Evolutionary conservation across 1,284 basidiomycete genomes (phyloP).

Genomic region (Agroathelia rolfsii): DNA sequence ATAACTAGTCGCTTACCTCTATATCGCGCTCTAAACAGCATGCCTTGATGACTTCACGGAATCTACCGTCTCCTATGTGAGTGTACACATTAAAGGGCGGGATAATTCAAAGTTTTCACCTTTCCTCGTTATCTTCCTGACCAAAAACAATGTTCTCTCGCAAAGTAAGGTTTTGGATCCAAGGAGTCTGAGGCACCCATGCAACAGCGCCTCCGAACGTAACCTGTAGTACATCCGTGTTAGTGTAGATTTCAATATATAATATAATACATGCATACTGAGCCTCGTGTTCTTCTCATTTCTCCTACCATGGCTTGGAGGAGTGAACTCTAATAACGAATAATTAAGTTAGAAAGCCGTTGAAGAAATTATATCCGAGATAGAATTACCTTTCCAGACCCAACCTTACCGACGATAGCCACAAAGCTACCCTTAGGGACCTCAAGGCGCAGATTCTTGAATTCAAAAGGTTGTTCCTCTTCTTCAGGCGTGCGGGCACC

Average conservation of each 20-base stretch:
- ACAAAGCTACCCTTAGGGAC: constrained; percentile 57
- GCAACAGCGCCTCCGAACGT: constrained; percentile 59
- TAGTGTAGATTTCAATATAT: no score
- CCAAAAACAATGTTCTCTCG: constrained; percentile 64
- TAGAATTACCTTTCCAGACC: constrained; percentile 54
- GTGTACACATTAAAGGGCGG: no score
- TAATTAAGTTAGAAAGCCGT: constrained; percentile 40
- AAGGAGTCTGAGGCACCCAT: constrained; percentile 70
- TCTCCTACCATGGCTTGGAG: constrained; percentile 71
- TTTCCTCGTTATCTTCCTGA: constrained; percentile 41
- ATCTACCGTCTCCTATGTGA: no score
- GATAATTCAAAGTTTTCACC: constrained; percentile 24
- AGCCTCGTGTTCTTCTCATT: constrained; percentile 57
- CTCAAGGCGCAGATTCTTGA: constrained; percentile 46
- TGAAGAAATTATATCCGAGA: constrained; percentile 18
- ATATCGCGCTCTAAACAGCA: constrained; percentile 61
- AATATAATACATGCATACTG: no score
- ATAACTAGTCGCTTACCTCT: no score
- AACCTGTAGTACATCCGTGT: constrained; percentile 28
- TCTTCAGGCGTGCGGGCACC: constrained; percentile 15
- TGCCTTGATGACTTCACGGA: constrained; percentile 44
- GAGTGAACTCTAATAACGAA: constrained; percentile 45
- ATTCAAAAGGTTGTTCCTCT: constrained; percentile 50
- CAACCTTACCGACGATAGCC: constrained; percentile 66
- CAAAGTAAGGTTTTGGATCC: constrained; percentile 71